Evolutionary conservation across 441 rosid genomes (phyloP).

Genomic region (Jatropha multifida): DNA sequence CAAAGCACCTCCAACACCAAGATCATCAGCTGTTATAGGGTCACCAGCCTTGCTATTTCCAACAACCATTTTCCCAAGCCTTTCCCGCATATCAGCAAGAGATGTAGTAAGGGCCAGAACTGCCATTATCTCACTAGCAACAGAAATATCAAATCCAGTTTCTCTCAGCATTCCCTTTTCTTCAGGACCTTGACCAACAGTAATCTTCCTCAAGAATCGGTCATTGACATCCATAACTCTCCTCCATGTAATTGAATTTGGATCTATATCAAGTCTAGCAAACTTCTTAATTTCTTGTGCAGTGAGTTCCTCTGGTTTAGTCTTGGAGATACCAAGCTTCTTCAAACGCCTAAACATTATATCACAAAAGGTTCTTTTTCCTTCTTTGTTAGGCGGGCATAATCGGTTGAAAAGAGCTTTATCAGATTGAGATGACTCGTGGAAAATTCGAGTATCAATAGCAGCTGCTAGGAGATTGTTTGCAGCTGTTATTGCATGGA

Average conservation of each 20-base stretch:
- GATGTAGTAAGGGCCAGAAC: constrained; percentile 96
- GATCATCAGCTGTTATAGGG: constrained; percentile 94
- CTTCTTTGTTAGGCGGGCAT: constrained; percentile 87
- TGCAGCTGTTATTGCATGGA: constrained; percentile 98
- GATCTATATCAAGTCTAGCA: constrained; percentile 92
- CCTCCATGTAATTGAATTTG: constrained; percentile 86
- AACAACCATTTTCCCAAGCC: constrained; percentile 93
- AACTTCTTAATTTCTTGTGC: constrained; percentile 72
- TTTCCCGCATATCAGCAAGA: constrained; percentile 95
- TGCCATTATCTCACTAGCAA: constrained; percentile 99
- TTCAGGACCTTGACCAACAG: constrained; percentile 91
- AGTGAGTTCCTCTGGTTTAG: constrained; percentile 82
- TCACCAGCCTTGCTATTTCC: constrained; percentile 95
- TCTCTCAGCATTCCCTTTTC: constrained; percentile 97
- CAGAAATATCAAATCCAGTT: constrained; percentile 95
- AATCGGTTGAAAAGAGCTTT: constrained; percentile 90
- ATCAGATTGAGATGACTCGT: constrained; percentile 84
- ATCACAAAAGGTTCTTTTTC: constrained; percentile 68
- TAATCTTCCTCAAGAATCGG: constrained; percentile 85
- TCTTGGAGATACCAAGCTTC: constrained; percentile 84
- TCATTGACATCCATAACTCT: constrained; percentile 99
- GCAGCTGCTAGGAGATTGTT: constrained; percentile 99
- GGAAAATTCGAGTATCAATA: constrained; percentile 92
- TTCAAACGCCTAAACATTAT: constrained; percentile 85
- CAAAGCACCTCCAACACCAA: constrained; percentile 95